Evolutionary conservation across 139 green algal species (phyloP), one percentile per base, ranked within the genome.

Genomic region (Chlamydomonas sp.): DNA sequence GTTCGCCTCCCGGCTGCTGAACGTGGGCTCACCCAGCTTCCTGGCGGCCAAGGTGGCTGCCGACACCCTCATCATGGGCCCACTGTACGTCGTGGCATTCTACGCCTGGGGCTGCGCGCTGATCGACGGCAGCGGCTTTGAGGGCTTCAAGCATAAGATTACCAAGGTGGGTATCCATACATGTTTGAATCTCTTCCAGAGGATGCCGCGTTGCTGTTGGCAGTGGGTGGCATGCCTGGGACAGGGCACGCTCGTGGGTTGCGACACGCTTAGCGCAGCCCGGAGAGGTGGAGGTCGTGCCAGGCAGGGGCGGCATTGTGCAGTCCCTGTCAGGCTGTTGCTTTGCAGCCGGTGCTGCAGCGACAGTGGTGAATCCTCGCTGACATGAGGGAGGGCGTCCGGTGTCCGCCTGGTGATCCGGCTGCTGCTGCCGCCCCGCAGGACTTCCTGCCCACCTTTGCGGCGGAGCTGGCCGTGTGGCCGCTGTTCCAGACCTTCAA

Each of bases 401-500:
- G 20, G 20, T 5, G 67, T 12, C 67, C 7, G 67, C 14, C 67
- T 5, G 67, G 67, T n/a, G 67, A n/a, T 15, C 14, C 67, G 67
- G 67, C 67, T 73, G 67, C 67, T 15, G 20, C 10, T 20, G 67
- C 18, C 67, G 61, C 20, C 62, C 3, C 61, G n/a, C 84, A 91
- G 88, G 88, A 91, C 81, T 93, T 94, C 78, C 16, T 93, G 20
- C 86, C 92, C 1, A 94, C 90, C 4, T 90, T 91, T 57, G 77
- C 75, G 6, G 89, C 90, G 9, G 90, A 94, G 90, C 83, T 92
- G 4, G 85, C 85, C 0, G 59, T 92, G 49, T 94, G 92, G 92
- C 92, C 92, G 6, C 79, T 84, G 3, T 90, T 92, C 86, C 89
- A 92, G 87, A 62, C 81, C 3, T 80, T 92, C 67, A 94, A 94